Evolutionary conservation across 1,284 basidiomycete species (phyloP), one percentile per base, ranked within the genome.

Genomic region (Ganoderma resinaceum): DNA sequence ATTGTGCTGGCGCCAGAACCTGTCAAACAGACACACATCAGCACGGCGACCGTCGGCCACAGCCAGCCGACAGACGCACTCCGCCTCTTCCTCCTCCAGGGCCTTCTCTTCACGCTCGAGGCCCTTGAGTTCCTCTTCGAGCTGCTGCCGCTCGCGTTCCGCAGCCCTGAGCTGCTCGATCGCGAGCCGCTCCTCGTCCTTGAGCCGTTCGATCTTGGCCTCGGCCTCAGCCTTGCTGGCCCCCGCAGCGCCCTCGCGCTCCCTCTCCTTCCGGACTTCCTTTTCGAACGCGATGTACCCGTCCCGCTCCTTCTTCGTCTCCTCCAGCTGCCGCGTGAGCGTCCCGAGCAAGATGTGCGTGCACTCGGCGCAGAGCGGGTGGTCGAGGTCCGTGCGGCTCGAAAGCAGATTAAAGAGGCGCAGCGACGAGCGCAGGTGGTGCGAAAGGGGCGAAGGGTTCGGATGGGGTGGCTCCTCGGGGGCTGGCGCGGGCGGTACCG

Each of bases 291-390:
- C 93, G 70, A 95, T 89, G 77, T 97, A 97, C 0, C 95, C 95
- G 75, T 99, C 97, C 61, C 95, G 84, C 77, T 99, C 97, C 76
- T 92, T 92, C 80, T 93, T 95, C 3, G 93, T 91, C 80, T 98
- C 94, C 67, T 98, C 95, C 14, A 98, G 86, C 77, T 96, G 92
- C 53, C 88, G 87, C 75, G 93, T 91, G 64, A 99, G 88, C 38
- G 90, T 89, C 4, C 86, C 85, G 57, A 97, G 87, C 57, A 98
- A 82, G 64, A 93, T 87, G 75, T 94, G 91, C 2, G 96, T 95
- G 80, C 98, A 99, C 76, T 98, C 96, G 1, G 92, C 89, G 78
- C 98, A 99, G 12, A 99, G 86, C 3, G 98, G 98, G 79, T 99
- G 97, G 79, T 97, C 95, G 63, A 98, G 88, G 55, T 95, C 92